Evolutionary conservation across 441 rosid genomes (phyloP), one percentile per base, ranked within the genome.

Genomic region (Theobroma grandiflorum): DNA sequence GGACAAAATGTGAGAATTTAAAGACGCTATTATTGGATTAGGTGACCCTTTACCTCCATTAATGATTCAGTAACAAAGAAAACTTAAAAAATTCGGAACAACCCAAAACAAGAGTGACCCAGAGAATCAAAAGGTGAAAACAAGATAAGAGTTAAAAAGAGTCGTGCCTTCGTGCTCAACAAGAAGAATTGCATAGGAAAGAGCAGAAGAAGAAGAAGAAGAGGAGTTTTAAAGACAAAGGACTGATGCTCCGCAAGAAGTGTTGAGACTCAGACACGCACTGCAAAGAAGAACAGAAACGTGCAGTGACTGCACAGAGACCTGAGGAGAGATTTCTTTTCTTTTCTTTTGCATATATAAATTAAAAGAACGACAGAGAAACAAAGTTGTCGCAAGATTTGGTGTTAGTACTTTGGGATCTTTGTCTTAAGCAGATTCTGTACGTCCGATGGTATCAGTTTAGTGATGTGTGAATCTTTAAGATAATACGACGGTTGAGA

Each of bases 41-140:
- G 90, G 79, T 82, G 82, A 78, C 70, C 38, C 75, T 71, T 73
- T 84, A 82, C 86, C 83, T 83, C 88, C 89, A 85, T 87, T 57
- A 78, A 82, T 67, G 82, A 40, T 38, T 66, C 38, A 61, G 43
- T 45, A 61, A 79, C 79, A 70, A 81, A 79, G 45, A 72, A 82
- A 50, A 74, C 16, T 69, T 67, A 57, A 35, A 22, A 14, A 55
- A 22, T 18, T 1, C 15, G 3, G 8, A 62, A 65, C 31, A 38
- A 15, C 49, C 68, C 11, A 49, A 76, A 59, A 45, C 38, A 35
- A 33, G 11, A 68, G 63, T 37, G 42, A 73, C 40, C 38, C 66
- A 47, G 6, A 43, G 37, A 42, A 8, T 72, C 45, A 53, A n/a
- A 62, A 81, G 50, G 6, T 8, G 18, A 40, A 62, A 82, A 79